These are phyloP conservation scores for Lasiodiplodia hormozganensis DNA, from an alignment of 2,329 filamentous ascomycete species.

Conservation along the genomic window DNA sequence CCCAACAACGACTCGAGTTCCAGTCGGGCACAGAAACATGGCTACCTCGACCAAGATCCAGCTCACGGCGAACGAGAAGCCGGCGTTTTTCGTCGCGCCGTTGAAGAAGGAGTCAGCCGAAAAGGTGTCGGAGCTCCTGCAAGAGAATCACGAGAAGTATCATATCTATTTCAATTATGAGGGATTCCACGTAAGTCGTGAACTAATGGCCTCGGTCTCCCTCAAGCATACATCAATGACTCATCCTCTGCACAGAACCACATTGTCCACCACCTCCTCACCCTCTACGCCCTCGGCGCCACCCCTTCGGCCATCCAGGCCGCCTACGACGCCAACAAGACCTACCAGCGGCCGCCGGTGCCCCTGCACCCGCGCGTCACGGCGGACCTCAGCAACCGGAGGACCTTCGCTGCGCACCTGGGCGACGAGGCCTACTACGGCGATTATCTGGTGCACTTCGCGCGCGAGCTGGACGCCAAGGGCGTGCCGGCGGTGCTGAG, in stretches of 20 bases:
- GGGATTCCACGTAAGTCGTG: conserved; percentile 69
- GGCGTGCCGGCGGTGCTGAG: conserved; percentile 68
- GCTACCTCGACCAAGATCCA: conserved; percentile 40
- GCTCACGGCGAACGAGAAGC: conserved; percentile 41
- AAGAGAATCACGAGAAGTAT: conserved; percentile 75
- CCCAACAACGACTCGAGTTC: neutral
- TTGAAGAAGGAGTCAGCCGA: conserved; percentile 65
- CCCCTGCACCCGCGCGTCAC: conserved; percentile 59
- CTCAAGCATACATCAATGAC: neutral
- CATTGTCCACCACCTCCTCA: conserved; percentile 78
- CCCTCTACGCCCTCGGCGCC: conserved; percentile 78
- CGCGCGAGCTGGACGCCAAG: conserved; percentile 70
- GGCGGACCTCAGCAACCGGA: conserved; percentile 63
- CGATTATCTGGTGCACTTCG: conserved; percentile 79
- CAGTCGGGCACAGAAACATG: conserved; percentile 36
- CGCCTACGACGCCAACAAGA: conserved; percentile 69
- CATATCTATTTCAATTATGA: conserved; percentile 81
- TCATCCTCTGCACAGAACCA: conserved; percentile 61
- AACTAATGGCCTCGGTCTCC: neutral
- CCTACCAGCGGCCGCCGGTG: conserved; percentile 68
- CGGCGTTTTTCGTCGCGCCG: conserved; percentile 55
- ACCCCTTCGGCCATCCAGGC: conserved; percentile 63
- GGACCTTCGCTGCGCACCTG: conserved; percentile 64
- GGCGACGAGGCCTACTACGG: conserved; percentile 71
- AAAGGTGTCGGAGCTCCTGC: conserved; percentile 71